Conservation (phyloP, 2,329 filamentous ascomycete genomes). For the Cryphonectria radicalis region DNA sequence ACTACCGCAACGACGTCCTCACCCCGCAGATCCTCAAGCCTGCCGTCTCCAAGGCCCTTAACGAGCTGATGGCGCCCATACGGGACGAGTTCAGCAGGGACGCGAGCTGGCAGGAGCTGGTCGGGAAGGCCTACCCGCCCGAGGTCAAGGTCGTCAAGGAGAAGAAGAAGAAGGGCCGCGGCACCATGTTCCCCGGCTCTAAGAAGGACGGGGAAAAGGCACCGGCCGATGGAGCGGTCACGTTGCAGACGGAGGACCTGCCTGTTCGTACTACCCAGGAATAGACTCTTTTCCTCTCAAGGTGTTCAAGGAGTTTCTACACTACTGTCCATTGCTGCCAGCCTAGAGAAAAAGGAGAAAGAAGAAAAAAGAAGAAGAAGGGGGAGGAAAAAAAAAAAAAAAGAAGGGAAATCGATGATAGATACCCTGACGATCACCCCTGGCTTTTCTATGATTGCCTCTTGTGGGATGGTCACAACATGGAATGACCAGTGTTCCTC, state of each 20-base stretch:
- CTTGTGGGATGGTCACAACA: not conserved
- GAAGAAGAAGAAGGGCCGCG: slow-evolving; percentile 79
- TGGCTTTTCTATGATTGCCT: not conserved
- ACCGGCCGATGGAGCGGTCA: slow-evolving; percentile 27
- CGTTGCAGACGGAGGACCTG: slow-evolving; percentile 29
- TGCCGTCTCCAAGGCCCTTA: slow-evolving; percentile 76
- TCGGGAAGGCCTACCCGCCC: slow-evolving; percentile 80
- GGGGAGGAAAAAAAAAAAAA: not conserved
- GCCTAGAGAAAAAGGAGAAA: not conserved
- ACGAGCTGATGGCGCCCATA: slow-evolving; percentile 77
- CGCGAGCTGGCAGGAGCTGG: slow-evolving; percentile 77
- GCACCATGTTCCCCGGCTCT: slow-evolving; percentile 63
- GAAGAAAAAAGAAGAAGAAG: not conserved
- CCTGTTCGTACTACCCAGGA: slow-evolving; percentile 19
- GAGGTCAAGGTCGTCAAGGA: slow-evolving; percentile 70
- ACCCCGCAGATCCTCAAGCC: slow-evolving; percentile 87
- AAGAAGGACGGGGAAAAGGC: slow-evolving; percentile 26
- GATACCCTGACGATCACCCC: not conserved
- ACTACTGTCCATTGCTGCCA: not conserved
- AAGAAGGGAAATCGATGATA: not conserved
- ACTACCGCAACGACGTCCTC: slow-evolving; percentile 79
- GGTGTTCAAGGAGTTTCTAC: not conserved
- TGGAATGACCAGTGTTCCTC: not conserved
- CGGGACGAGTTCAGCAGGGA: slow-evolving; percentile 62
- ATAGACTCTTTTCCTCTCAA: not conserved